phyloP scores from a whole-genome alignment of 177 flowering plant genomes.

The Telopea speciosissima region DNA sequence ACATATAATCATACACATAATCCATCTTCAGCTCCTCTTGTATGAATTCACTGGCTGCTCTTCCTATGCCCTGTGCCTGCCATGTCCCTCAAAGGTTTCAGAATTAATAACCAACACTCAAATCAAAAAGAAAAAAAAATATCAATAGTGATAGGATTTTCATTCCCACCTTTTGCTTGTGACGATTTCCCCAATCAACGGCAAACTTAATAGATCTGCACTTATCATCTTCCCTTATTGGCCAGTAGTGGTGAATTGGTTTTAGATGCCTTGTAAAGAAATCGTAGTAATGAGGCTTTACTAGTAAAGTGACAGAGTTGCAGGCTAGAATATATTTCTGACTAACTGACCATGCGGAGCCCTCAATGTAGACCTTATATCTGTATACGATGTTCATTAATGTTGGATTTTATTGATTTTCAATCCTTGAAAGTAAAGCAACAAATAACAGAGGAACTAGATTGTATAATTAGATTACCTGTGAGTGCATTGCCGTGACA shows the following conservation, averaged over 20 bases:
- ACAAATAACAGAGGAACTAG: background rate
- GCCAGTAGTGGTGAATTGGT: constrained; percentile 51
- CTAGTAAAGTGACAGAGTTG: constrained; percentile 34
- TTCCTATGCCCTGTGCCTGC: constrained; percentile 36
- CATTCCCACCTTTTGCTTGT: constrained; percentile 24
- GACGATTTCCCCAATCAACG: constrained; percentile 52
- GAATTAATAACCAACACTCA: background rate
- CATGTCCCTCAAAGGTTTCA: background rate
- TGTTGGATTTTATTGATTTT: too few species aligned
- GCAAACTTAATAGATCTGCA: constrained; percentile 49
- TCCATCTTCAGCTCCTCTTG: constrained; percentile 32
- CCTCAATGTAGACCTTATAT: constrained; percentile 50
- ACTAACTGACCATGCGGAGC: constrained; percentile 60
- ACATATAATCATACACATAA: constrained; percentile 43
- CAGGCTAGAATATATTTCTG: constrained; percentile 50
- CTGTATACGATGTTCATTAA: constrained; percentile 14
- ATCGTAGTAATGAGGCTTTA: constrained; percentile 40
- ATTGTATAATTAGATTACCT: constrained; percentile 22
- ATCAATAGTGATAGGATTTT: too few species aligned
- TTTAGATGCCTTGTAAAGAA: constrained; percentile 41
- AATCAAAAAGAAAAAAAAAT: background rate
- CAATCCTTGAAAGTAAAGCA: background rate
- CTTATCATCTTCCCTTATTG: constrained; percentile 35
- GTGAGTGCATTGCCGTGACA: constrained; percentile 42
- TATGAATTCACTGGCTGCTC: constrained; percentile 31